phyloP scores from a whole-genome alignment of 148 eudicot species.

The Salicornia ramosissima region DNA sequence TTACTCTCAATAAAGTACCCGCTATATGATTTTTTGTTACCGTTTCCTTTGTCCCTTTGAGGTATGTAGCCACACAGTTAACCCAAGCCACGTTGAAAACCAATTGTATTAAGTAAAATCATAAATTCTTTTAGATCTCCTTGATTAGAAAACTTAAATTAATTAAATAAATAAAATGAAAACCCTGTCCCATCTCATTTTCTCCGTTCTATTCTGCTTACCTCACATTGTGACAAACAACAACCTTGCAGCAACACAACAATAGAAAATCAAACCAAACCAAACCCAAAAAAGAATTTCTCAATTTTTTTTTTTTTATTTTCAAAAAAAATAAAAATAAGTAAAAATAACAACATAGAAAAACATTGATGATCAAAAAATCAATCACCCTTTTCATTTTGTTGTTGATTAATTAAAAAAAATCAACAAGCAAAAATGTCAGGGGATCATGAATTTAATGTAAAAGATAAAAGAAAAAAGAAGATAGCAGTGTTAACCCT shows the following conservation, averaged over 20 bases:
- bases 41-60: too few relatives aligned
- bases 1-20: too few relatives aligned
- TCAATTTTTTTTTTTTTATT: too few relatives aligned
- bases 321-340: background rate
- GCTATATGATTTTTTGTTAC: too few relatives aligned
- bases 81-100: too few relatives aligned
- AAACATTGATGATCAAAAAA: background rate
- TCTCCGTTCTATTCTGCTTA: slow-evolving; percentile 1
- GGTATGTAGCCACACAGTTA: too few relatives aligned
- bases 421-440: background rate
- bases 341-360: background rate
- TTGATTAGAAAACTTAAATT: too few relatives aligned
- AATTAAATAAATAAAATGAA: too few relatives aligned
- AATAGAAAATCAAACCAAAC: background rate
- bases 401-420: background rate
- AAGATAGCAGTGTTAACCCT: slow-evolving; percentile 21
- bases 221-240: background rate
- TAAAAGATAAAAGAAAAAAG: slow-evolving; percentile 13
- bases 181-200: background rate
- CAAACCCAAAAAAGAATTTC: too few relatives aligned
- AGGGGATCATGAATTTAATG: slow-evolving; percentile 18
- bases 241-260: background rate
- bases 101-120: too few relatives aligned
- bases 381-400: background rate
- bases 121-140: too few relatives aligned